Base-by-base conservation (phyloP, 176 grass and related monocot species). In the Aegilops speltoides region DNA sequence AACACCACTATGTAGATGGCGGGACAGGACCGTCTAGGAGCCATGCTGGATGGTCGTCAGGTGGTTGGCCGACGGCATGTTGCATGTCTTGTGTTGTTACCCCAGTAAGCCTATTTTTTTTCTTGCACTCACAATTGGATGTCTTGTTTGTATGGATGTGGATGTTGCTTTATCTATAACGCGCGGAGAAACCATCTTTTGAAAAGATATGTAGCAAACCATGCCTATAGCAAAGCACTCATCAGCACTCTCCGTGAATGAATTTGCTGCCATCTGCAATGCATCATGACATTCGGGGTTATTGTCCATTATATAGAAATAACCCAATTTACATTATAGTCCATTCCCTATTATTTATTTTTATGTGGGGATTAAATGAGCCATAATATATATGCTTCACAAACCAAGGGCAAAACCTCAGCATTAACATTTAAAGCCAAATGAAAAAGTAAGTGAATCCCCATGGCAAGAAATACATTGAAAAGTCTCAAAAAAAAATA, bases 211-310 rank as follows among this genome's bases (percentile, higher is more conserved):
- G 77, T 93, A 95, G 59, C 89, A 98, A 87, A 91, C 95, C 93
- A 91, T 92, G 65, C 95, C 93, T n/a, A 78, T 87, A 83, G 85
- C 88, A 83, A 98, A 84, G 84, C 91, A 98, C 29, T 93, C 91
- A 24, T 85, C 61, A 0, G 93, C 91, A 9, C 93, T 95, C 89
- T 95, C 91, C 37, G 79, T 11, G 6, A 93, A 91, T 67, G 95
- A 76, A 87, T 98, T 89, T 33, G 93, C 93, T 9, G 91, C 94
- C 93, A 98, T 95, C 93, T 98, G 86, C 77, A 93, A 81, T 63
- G 64, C n/a, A 84, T 66, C 65, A 87, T 41, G 52, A 92, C 43
- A 91, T 50, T 66, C 61, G 9, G 41, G 60, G 38, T 59, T 59
- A 59, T 91, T 54, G 79, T 86, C 74, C 17, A 86, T 8, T 36